Evolutionary conservation across 345 rosid genomes (phyloP).

Genomic region (Eucalyptus cladocalyx): DNA sequence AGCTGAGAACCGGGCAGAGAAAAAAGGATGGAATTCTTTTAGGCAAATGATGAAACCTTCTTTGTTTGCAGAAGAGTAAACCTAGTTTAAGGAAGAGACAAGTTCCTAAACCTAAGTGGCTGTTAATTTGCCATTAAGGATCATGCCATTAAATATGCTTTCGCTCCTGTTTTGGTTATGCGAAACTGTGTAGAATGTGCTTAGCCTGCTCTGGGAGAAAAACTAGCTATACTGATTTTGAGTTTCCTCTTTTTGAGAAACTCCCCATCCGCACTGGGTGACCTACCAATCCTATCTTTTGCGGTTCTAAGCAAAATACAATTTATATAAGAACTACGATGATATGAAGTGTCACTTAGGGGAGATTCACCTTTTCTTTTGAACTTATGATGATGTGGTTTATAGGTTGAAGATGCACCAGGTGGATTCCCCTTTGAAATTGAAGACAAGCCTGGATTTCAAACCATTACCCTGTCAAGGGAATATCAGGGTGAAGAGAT

Average conservation of each 20-base stretch:
- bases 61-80: neutral
- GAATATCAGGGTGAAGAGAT: constrained; percentile 61
- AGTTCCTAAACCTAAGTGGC: neutral
- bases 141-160: neutral
- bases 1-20: neutral
- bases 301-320: neutral
- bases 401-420: constrained; percentile 54
- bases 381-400: neutral
- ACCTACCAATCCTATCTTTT: neutral
- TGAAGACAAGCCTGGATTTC: constrained; percentile 61
- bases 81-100: neutral
- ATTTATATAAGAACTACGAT: neutral
- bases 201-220: neutral
- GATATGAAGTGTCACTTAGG: neutral
- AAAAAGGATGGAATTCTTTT: neutral
- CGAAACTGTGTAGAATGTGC: neutral
- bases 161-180: neutral
- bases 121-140: neutral
- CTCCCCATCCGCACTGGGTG: neutral
- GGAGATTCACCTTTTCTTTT: neutral
- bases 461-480: constrained; percentile 44
- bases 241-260: neutral
- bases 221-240: neutral
- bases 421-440: constrained; percentile 66
- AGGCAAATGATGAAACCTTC: neutral